phyloP scores from a whole-genome alignment of 495 filamentous ascomycete genomes.

The Pyronema domesticum region DNA sequence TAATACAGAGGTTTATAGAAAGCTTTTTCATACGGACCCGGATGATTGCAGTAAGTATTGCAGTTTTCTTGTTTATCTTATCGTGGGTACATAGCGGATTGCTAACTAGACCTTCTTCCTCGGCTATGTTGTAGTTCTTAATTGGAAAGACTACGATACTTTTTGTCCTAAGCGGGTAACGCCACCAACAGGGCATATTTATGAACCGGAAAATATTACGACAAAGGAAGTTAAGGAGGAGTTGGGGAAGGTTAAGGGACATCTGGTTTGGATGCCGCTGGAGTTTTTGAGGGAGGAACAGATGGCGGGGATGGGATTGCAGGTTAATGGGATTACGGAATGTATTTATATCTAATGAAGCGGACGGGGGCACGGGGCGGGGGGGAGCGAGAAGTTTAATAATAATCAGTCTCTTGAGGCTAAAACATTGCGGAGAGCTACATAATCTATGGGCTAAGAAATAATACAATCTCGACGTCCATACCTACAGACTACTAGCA shows the following conservation, averaged over 20 bases:
- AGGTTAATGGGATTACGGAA: constrained; percentile 56
- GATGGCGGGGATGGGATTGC: constrained; percentile 78
- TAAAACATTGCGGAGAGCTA: too few relatives aligned
- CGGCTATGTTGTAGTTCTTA: constrained; percentile 38
- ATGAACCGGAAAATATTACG: constrained; percentile 42
- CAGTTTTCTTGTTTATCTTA: too few relatives aligned
- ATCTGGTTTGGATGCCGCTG: constrained; percentile 90
- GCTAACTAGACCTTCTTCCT: too few relatives aligned
- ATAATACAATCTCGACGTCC: too few relatives aligned
- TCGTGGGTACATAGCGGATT: too few relatives aligned
- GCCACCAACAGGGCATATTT: constrained; percentile 68
- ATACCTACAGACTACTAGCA: too few relatives aligned
- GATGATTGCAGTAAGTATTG: constrained; percentile 50
- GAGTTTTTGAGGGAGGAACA: constrained; percentile 67
- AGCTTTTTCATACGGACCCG: constrained; percentile 83
- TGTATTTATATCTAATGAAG: constrained; percentile 37
- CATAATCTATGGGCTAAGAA: too few relatives aligned
- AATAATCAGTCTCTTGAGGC: too few relatives aligned
- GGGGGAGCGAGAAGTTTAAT: too few relatives aligned
- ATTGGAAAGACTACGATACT: constrained; percentile 70
- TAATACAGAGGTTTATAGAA: constrained; percentile 70
- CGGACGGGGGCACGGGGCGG: background rate
- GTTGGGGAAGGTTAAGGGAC: constrained; percentile 64
- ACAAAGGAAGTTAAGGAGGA: constrained; percentile 54
- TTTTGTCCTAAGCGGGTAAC: constrained; percentile 48